Conservation (phyloP, 371 early-diverging fungal genomes). For the Gilbertella persicaria region DNA sequence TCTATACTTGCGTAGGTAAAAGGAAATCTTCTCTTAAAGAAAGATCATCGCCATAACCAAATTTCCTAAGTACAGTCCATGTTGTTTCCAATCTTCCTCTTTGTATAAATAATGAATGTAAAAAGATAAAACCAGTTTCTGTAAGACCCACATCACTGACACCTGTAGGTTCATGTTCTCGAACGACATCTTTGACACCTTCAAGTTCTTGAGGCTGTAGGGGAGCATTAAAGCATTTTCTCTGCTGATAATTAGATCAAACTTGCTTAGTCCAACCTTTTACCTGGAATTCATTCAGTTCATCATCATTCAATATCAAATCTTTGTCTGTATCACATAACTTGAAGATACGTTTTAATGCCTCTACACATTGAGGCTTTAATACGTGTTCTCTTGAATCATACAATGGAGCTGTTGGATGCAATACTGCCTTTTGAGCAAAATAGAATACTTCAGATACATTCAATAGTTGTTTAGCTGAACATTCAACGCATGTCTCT, state of each 20-base stretch:
- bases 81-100: slow-evolving; percentile 95
- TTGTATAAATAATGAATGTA: slow-evolving; percentile 95
- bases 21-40: slow-evolving; percentile 88
- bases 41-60: slow-evolving; percentile 95
- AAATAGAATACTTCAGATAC: slow-evolving; percentile 98
- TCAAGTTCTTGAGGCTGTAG: slow-evolving; percentile 92
- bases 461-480: slow-evolving; percentile 91
- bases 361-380: slow-evolving; percentile 89
- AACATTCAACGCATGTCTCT: slow-evolving; percentile 98
- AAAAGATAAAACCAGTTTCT: slow-evolving; percentile 85
- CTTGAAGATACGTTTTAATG: slow-evolving; percentile 89
- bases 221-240: slow-evolving; percentile 93
- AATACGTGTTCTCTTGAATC: slow-evolving; percentile 92
- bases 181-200: slow-evolving; percentile 92
- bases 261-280: background rate
- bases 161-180: slow-evolving; percentile 85
- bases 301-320: slow-evolving; percentile 85
- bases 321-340: slow-evolving; percentile 94
- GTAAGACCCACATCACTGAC: slow-evolving; percentile 85
- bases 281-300: slow-evolving; percentile 96
- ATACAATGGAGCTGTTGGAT: slow-evolving; percentile 95
- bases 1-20: slow-evolving; percentile 64
- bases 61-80: slow-evolving; percentile 94
- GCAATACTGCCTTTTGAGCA: slow-evolving; percentile 96
- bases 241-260: slow-evolving; percentile 36